Evolutionary conservation across 2,329 filamentous ascomycete species (phyloP), one percentile per base, ranked within the genome.

Genomic region (Diaporthe amygdali): DNA sequence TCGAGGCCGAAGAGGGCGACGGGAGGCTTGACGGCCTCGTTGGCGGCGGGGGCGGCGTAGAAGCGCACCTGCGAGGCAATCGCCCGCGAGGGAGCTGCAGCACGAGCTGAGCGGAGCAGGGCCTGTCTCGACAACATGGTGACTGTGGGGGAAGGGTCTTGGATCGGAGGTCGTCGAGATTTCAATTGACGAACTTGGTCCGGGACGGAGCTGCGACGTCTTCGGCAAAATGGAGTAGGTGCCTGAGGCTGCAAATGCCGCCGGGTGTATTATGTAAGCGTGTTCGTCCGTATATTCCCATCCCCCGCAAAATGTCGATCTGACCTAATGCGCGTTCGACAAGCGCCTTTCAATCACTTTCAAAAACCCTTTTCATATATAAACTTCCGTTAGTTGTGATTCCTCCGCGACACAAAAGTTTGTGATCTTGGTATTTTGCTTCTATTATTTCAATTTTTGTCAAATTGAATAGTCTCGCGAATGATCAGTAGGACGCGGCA

Each of bases 1-100:
- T 98, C 96, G 81, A 99, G 87, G 79, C 96, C 96, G 86, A 94
- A 99, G 81, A 99, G 90, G 79, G 95, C 90, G 82, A 98, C 88
- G 77, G 96, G 96, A 79, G 96, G 91, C 89, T 94, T 95, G 83
- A 91, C 85, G 73, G 92, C 90, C 82, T 90, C 86, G 79, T 88
- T 83, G 77, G 90, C 82, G 79, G 89, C 87, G 74, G 90, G 84
- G 74, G 89, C 85, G 80, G 94, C 94, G 85, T 94, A 98, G 83
- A 90, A 90, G 84, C 95, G 92, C 84, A 90, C 85, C 79, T 89
- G 88, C 79, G 86, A 87, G 80, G 89, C 87, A 82, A 92, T 85
- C 79, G 87, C 83, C 76, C 84, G 82, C 80, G 86, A 85, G 83
- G 92, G 87, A 81, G 89, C 86, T 77, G 88, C 87, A 78, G 86